phyloP scores from a whole-genome alignment of 2,329 filamentous ascomycete genomes.

The Anthostomella pinea region DNA sequence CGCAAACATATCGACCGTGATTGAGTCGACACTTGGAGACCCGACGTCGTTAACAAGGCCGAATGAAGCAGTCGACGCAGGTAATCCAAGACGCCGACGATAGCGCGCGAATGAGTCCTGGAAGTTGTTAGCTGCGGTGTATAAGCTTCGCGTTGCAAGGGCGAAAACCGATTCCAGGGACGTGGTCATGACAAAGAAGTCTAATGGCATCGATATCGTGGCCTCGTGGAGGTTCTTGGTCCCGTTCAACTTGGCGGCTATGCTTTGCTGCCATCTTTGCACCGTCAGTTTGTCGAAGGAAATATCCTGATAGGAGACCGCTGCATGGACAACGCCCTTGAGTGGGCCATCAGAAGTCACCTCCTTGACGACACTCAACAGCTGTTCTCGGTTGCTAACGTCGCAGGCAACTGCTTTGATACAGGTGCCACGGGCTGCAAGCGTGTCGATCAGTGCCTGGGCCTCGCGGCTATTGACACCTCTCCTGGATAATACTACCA shows the following conservation, averaged over 20 bases:
- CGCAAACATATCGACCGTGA: slow-evolving; percentile 9
- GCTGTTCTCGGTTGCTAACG: neutral
- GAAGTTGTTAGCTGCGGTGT: slow-evolving; percentile 29
- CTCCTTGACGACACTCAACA: neutral
- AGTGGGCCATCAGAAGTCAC: slow-evolving; percentile 8
- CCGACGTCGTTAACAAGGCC: slow-evolving; percentile 22
- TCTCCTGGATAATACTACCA: slow-evolving; percentile 22
- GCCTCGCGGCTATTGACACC: slow-evolving; percentile 4
- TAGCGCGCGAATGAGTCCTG: slow-evolving; percentile 27
- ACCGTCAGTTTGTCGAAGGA: slow-evolving; percentile 13
- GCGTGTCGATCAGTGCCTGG: neutral
- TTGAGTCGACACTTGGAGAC: neutral
- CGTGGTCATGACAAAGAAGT: slow-evolving; percentile 27
- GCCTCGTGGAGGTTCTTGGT: slow-evolving; percentile 23
- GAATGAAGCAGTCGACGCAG: slow-evolving; percentile 22
- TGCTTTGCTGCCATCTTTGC: slow-evolving; percentile 15
- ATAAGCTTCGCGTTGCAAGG: slow-evolving; percentile 21
- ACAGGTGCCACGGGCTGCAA: neutral
- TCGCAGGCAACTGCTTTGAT: neutral
- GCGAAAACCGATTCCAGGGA: slow-evolving; percentile 14
- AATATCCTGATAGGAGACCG: slow-evolving; percentile 3
- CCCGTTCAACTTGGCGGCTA: slow-evolving; percentile 25
- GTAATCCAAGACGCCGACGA: slow-evolving; percentile 20
- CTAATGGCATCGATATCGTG: slow-evolving; percentile 15
- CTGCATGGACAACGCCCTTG: slow-evolving; percentile 14